These are phyloP conservation scores for Solanum dulcamara DNA, from an alignment of 257 asterid genomes.

Conservation along the genomic window DNA sequence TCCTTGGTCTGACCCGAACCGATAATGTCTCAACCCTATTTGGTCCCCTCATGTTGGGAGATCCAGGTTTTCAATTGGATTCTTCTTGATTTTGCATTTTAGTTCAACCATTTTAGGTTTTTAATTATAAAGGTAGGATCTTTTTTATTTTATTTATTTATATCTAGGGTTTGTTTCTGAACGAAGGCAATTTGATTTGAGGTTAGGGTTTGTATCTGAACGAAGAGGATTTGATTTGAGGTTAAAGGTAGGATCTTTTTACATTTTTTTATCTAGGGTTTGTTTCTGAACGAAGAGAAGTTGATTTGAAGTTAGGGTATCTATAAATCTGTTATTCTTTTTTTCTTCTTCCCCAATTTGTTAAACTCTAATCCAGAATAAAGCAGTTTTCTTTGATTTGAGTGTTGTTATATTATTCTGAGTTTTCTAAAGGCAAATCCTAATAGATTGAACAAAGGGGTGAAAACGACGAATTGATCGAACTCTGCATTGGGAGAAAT, in stretches of 20 bases:
- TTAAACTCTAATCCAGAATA: not conserved
- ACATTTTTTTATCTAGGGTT: not conserved
- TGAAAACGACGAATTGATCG: not conserved
- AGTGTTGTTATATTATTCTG: not conserved
- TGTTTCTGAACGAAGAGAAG: not conserved
- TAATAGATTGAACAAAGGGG: not conserved
- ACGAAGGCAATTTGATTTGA: not conserved
- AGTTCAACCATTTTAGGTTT: conserved; percentile 1
- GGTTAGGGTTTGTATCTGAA: conserved; percentile 9
- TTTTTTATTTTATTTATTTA: not conserved
- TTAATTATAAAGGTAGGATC: conserved; percentile 24
- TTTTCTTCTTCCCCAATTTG: not conserved
- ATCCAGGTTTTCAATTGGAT: conserved; percentile 10
- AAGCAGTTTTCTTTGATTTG: not conserved
- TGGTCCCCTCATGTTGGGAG: not conserved
- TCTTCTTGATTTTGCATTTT: not conserved
- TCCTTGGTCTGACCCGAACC: conserved; percentile 16
- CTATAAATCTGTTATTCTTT: not conserved
- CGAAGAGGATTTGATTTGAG: not conserved
- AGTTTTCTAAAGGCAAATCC: not conserved
- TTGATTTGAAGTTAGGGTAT: conserved; percentile 11
- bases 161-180: conserved; percentile 6
- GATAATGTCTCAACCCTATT: not conserved
- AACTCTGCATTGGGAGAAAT: conserved; percentile 2
- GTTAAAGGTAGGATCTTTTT: not conserved